Evolutionary conservation across 805 yeast genomes (phyloP), one percentile per base, ranked within the genome.

Genomic region (Sugiyamaella marilandica): DNA sequence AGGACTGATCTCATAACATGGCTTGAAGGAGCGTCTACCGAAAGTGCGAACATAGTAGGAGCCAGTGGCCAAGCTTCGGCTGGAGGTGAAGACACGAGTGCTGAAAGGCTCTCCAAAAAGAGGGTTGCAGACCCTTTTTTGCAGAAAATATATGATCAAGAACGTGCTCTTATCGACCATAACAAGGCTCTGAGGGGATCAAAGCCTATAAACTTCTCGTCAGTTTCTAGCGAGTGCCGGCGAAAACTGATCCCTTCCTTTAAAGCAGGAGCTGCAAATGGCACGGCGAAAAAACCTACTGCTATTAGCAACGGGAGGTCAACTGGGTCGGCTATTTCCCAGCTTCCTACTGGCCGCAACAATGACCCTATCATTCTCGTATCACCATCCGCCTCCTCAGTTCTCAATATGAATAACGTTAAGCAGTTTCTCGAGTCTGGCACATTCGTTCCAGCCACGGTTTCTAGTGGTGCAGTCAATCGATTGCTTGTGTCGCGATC

Each of bases 1-100:
- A 83, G 95, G 69, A 83, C 89, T 8, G 96, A 92, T 65, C 76
- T 92, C 55, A 76, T 85, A 51, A 79, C 87, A 31, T 91, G 94
- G 90, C 75, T 92, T 49, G 78, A 77, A 55, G 96, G 96, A 2
- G 75, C 80, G 18, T 73, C 82, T 2, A 81, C 76, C 36, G 74
- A 77, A 21, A 82, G 87, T 57, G 78, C 81, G 50, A 83, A 77
- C 64, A 69, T 84, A 33, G 68, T 66, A 43, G 35, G 49, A 18
- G 41, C 57, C 5, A 59, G 51, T 11, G 54, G 54, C 13, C 33
- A 47, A 1, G 56, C 26, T 2, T 51, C 36, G 8, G 55, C 50
- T 16, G 57, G 43, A 3, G 52, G 18, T 13, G 45, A 45, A 10
- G 60, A 26, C 14, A 43, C 51, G 2, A 29, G 52, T 10, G 54